phyloP scores from a whole-genome alignment of 1,139 yeast species.

The Yamadazyma siamensis region DNA sequence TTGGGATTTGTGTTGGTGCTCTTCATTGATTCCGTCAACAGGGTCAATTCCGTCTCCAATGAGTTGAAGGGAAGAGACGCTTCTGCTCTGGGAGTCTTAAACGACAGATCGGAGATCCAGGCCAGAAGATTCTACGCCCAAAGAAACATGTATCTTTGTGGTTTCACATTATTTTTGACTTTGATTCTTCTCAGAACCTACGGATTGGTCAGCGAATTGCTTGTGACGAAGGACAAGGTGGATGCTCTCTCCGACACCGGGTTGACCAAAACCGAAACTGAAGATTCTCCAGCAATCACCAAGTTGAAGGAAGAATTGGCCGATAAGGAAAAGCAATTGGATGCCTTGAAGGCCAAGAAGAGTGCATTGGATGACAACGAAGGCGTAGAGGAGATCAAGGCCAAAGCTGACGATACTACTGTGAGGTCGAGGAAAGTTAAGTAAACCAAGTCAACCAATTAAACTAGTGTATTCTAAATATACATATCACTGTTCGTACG shows the following conservation, averaged over 20 bases:
- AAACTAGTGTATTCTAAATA: too few species aligned
- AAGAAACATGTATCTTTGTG: slow-evolving; percentile 94
- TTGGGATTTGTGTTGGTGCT: slow-evolving; percentile 80
- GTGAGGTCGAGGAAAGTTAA: slow-evolving; percentile 8
- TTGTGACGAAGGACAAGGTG: slow-evolving; percentile 57
- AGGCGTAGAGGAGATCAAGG: slow-evolving; percentile 7
- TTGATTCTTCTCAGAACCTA: slow-evolving; percentile 86
- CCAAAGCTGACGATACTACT: slow-evolving; percentile 1
- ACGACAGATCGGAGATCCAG: slow-evolving; percentile 74
- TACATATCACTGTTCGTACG: slow-evolving; percentile 40
- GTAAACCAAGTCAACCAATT: too few species aligned
- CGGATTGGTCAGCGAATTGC: slow-evolving; percentile 71
- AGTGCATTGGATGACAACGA: slow-evolving; percentile 61
- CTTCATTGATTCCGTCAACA: slow-evolving; percentile 84
- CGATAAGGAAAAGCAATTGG: slow-evolving; percentile 61
- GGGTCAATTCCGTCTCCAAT: slow-evolving; percentile 67
- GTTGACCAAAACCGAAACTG: slow-evolving; percentile 10
- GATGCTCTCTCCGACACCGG: slow-evolving; percentile 40
- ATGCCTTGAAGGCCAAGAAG: slow-evolving; percentile 69
- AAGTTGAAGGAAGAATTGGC: slow-evolving; percentile 54
- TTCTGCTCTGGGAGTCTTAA: slow-evolving; percentile 24
- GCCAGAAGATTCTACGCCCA: slow-evolving; percentile 94
- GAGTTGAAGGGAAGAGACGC: slow-evolving; percentile 46
- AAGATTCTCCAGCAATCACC: slow-evolving; percentile 35
- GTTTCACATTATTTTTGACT: slow-evolving; percentile 89